phyloP scores from a whole-genome alignment of 2,329 filamentous ascomycete species.

The Simplicillium aogashimaense region DNA sequence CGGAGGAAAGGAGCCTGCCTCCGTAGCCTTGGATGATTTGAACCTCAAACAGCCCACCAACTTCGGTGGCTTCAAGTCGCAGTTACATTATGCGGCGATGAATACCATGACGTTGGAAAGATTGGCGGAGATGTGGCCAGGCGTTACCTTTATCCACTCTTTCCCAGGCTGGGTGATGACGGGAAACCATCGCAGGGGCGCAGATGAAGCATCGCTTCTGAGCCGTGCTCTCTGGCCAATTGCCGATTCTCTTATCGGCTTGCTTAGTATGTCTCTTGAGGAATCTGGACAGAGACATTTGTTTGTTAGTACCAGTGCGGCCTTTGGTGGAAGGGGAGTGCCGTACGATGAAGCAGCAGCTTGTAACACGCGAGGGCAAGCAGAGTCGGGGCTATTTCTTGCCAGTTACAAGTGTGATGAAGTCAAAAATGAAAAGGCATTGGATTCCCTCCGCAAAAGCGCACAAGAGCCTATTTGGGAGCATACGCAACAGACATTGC shows the following conservation, averaged over 20 bases:
- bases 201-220: constrained; percentile 13
- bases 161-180: constrained; percentile 18
- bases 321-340: constrained; percentile 22
- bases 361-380: too few species aligned
- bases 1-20: constrained; percentile 10
- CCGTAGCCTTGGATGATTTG: constrained; percentile 15
- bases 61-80: constrained; percentile 12
- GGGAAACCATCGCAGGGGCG: constrained; percentile 15
- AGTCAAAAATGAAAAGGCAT: too few species aligned
- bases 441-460: too few species aligned
- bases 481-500: too few species aligned
- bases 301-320: constrained; percentile 24
- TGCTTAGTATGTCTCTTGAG: constrained; percentile 19
- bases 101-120: constrained; percentile 14
- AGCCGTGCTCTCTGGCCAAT: constrained; percentile 21
- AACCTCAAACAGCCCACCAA: constrained; percentile 16
- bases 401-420: too few species aligned
- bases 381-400: too few species aligned
- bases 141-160: constrained; percentile 16
- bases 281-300: constrained; percentile 21
- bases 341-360: constrained; percentile 14
- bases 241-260: constrained; percentile 18
- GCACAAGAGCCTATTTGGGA: too few species aligned
- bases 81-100: constrained; percentile 18
- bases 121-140: constrained; percentile 11